phyloP scores from a whole-genome alignment of 371 early-diverging fungal genomes.

The Capillidium rhysosporum region DNA sequence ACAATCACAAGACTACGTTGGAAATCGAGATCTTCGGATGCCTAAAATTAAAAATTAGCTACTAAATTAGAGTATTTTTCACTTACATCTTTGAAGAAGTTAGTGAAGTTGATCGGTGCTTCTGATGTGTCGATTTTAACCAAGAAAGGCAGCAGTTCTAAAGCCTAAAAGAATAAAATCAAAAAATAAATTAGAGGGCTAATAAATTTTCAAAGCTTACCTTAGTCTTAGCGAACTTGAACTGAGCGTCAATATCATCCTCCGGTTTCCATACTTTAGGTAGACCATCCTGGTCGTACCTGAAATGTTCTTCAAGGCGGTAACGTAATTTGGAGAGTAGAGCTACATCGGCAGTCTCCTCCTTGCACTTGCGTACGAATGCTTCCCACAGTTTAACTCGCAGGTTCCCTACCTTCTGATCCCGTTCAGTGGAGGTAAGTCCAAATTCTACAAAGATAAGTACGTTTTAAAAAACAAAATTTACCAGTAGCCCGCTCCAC shows the following conservation, averaged over 20 bases:
- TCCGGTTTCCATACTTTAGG: conserved; percentile 87
- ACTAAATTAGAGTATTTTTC: neutral
- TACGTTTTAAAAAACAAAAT: neutral
- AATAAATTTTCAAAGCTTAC: conserved; percentile 12
- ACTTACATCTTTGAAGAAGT: conserved; percentile 21
- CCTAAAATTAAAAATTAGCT: neutral
- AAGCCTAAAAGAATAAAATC: conserved; percentile 16
- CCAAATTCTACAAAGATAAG: conserved; percentile 14
- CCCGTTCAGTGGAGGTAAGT: conserved; percentile 30
- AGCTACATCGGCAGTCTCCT: conserved; percentile 62
- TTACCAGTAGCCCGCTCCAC: conserved; percentile 17
- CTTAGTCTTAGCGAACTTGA: conserved; percentile 45
- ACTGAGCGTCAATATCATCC: conserved; percentile 82
- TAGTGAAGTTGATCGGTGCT: conserved; percentile 15
- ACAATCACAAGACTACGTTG: conserved; percentile 36
- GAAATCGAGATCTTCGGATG: conserved; percentile 29
- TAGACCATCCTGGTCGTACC: conserved; percentile 79
- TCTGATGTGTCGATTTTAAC: conserved; percentile 26
- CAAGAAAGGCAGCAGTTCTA: conserved; percentile 40
- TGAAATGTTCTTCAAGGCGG: conserved; percentile 59
- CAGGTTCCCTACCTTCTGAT: conserved; percentile 22
- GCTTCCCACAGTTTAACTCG: conserved; percentile 50
- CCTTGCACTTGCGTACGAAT: conserved; percentile 45
- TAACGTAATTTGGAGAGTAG: conserved; percentile 53
- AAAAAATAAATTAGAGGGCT: too few species aligned